Evolutionary conservation across 2,329 filamentous ascomycete genomes (phyloP).

Genomic region (Colletotrichum chlorophyti): DNA sequence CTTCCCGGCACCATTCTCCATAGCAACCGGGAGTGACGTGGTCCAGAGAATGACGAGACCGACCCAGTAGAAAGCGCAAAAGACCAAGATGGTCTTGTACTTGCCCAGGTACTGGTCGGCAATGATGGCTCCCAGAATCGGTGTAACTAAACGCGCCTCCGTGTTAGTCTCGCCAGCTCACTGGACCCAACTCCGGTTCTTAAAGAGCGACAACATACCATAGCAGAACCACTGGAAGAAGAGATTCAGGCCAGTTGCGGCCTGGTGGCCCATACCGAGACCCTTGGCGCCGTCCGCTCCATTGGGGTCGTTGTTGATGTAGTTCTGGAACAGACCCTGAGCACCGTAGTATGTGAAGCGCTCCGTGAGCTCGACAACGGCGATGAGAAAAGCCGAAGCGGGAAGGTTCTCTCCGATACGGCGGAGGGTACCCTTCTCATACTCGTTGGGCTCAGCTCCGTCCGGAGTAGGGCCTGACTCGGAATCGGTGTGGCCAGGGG

Average conservation of each 20-base stretch:
- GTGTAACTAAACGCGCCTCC: conserved; percentile 39
- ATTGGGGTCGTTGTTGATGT: conserved; percentile 47
- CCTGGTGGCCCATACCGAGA: conserved; percentile 60
- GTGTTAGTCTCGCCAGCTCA: not conserved
- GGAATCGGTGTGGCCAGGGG: conserved; percentile 23
- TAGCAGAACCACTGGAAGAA: conserved; percentile 62
- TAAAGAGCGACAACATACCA: conserved; percentile 32
- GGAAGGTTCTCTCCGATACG: conserved; percentile 63
- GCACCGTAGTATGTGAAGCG: conserved; percentile 66
- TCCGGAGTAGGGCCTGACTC: conserved; percentile 45
- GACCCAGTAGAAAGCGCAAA: conserved; percentile 63
- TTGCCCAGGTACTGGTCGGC: conserved; percentile 65
- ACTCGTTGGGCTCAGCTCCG: conserved; percentile 58
- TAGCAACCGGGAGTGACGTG: conserved; percentile 49
- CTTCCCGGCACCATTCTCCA: conserved; percentile 48
- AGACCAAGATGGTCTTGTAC: conserved; percentile 67
- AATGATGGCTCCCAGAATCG: conserved; percentile 59
- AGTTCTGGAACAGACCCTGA: conserved; percentile 63
- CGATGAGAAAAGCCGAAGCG: conserved; percentile 61
- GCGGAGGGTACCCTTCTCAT: conserved; percentile 56
- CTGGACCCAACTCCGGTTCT: too few relatives aligned
- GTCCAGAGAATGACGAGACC: conserved; percentile 62
- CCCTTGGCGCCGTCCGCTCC: conserved; percentile 53
- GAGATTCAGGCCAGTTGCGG: conserved; percentile 60
- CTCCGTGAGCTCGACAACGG: conserved; percentile 61